These are phyloP conservation scores for Fusarium multiceps DNA, from an alignment of 2,329 filamentous ascomycete genomes.

Conservation along the genomic window DNA sequence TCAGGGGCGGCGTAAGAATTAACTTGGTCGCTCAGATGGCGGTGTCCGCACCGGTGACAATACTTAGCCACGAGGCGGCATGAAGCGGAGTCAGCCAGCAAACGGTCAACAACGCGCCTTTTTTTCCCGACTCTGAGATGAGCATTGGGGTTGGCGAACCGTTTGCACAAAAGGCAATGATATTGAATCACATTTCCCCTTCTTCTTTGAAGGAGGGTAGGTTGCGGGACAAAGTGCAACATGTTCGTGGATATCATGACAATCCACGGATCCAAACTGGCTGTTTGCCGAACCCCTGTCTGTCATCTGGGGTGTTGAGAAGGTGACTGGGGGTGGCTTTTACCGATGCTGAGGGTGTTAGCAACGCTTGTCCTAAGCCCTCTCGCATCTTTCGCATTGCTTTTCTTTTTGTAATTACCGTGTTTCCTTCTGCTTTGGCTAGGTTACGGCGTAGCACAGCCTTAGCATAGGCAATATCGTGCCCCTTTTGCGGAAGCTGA, in stretches of 20 bases:
- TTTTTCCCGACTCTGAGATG: constrained; percentile 5
- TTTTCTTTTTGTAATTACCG: constrained; percentile 22
- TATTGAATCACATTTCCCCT: constrained; percentile 16
- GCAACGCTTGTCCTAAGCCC: constrained; percentile 13
- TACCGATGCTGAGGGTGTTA: constrained; percentile 23
- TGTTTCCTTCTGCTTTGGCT: constrained; percentile 19
- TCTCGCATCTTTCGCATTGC: constrained; percentile 23
- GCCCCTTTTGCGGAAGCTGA: constrained; percentile 29
- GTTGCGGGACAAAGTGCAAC: constrained; percentile 22
- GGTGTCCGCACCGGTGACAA: constrained; percentile 38
- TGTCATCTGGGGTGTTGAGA: constrained; percentile 33
- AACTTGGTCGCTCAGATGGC: constrained; percentile 33
- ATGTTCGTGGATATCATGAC: constrained; percentile 36
- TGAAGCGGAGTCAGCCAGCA: constrained; percentile 39
- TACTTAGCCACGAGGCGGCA: constrained; percentile 37
- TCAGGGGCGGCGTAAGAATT: constrained; percentile 28
- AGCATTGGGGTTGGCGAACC: constrained; percentile 22
- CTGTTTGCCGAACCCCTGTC: constrained; percentile 35
- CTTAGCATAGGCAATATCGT: constrained; percentile 13
- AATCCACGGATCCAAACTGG: constrained; percentile 33
- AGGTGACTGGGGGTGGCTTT: constrained; percentile 26
- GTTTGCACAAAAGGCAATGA: constrained; percentile 14
- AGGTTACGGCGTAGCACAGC: constrained; percentile 31
- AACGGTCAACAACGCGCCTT: constrained; percentile 28
- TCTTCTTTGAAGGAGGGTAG: constrained; percentile 23